Percentiles rank a stretch among this genome's conserved stretches.
phyloP scores from a whole-genome alignment of 2,329 filamentous ascomycete genomes.

The Teratosphaeria destructans region DNA sequence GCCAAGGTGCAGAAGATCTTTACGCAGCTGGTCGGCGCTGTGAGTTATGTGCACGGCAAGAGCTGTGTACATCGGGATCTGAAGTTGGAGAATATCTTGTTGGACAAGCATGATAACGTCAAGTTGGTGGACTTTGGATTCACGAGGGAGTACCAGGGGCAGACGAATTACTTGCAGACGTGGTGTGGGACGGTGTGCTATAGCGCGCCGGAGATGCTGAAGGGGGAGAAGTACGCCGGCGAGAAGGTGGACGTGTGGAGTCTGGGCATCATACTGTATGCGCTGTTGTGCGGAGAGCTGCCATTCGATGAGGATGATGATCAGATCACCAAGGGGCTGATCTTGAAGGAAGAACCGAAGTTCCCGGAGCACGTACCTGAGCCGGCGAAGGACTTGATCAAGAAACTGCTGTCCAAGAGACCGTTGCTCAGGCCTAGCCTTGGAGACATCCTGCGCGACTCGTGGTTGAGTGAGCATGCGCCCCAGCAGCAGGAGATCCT shows the following conservation, averaged over 20 bases:
- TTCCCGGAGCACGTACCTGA: constrained; percentile 71
- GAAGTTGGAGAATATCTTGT: constrained; percentile 90
- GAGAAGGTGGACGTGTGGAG: constrained; percentile 98
- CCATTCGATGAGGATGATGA: constrained; percentile 98
- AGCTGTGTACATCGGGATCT: constrained; percentile 94
- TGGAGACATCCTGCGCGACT: constrained; percentile 75
- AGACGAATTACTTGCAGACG: constrained; percentile 87
- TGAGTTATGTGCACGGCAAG: constrained; percentile 88
- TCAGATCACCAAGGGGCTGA: constrained; percentile 70
- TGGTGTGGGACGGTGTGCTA: constrained; percentile 98
- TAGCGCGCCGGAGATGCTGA: constrained; percentile 95
- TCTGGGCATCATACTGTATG: constrained; percentile 74
- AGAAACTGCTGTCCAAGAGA: constrained; percentile 76
- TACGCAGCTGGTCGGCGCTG: constrained; percentile 86
- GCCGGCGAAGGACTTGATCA: constrained; percentile 68
- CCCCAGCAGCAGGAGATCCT: constrained; percentile 82
- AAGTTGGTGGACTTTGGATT: constrained; percentile 98
- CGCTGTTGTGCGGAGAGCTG: constrained; percentile 70
- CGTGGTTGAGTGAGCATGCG: constrained; percentile 80
- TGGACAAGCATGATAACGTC: constrained; percentile 95
- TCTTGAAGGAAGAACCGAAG: constrained; percentile 73
- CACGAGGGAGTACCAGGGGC: constrained; percentile 92
- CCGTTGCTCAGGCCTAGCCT: constrained; percentile 72
- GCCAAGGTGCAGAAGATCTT: constrained; percentile 93
- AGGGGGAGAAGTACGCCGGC: constrained; percentile 93